These are phyloP conservation scores for Anthracocystis panici-leucophaei DNA, from an alignment of 1,284 basidiomycete genomes.

Conservation along the genomic window DNA sequence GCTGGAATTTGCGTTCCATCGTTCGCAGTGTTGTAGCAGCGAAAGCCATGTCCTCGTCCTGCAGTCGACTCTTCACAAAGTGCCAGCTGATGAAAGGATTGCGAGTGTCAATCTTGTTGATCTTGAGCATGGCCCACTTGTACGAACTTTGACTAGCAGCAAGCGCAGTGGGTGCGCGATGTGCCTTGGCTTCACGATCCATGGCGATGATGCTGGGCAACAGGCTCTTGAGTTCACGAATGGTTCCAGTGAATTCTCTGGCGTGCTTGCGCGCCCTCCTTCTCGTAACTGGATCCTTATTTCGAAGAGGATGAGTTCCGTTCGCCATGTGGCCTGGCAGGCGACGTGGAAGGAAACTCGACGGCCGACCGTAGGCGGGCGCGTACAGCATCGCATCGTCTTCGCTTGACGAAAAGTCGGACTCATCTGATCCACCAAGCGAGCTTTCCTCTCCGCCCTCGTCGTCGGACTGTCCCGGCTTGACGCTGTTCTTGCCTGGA, in stretches of 20 bases:
- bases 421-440: slow-evolving; percentile 32
- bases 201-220: slow-evolving; percentile 57
- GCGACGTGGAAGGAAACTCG: slow-evolving; percentile 51
- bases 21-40: slow-evolving; percentile 51
- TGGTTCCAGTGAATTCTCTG: slow-evolving; percentile 57
- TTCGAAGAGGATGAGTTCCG: slow-evolving; percentile 32
- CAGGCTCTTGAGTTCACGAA: slow-evolving; percentile 59
- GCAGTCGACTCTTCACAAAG: slow-evolving; percentile 58
- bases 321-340: slow-evolving; percentile 49
- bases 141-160: slow-evolving; percentile 39
- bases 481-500: slow-evolving; percentile 16
- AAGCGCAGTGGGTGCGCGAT: slow-evolving; percentile 22
- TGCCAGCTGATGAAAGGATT: slow-evolving; percentile 65
- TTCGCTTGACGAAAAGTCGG: slow-evolving; percentile 38
- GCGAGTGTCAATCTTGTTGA: slow-evolving; percentile 55
- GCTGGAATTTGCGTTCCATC: slow-evolving; percentile 54
- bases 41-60: slow-evolving; percentile 59
- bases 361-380: slow-evolving; percentile 27
- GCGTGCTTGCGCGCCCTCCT: slow-evolving; percentile 39
- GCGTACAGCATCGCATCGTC: slow-evolving; percentile 45
- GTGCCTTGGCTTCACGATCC: slow-evolving; percentile 36
- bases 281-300: slow-evolving; percentile 14
- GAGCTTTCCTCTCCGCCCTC: slow-evolving; percentile 32
- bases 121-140: slow-evolving; percentile 49
- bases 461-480: slow-evolving; percentile 34